phyloP scores from a whole-genome alignment of 441 rosid species.

The Rhodomyrtus psidioides region DNA sequence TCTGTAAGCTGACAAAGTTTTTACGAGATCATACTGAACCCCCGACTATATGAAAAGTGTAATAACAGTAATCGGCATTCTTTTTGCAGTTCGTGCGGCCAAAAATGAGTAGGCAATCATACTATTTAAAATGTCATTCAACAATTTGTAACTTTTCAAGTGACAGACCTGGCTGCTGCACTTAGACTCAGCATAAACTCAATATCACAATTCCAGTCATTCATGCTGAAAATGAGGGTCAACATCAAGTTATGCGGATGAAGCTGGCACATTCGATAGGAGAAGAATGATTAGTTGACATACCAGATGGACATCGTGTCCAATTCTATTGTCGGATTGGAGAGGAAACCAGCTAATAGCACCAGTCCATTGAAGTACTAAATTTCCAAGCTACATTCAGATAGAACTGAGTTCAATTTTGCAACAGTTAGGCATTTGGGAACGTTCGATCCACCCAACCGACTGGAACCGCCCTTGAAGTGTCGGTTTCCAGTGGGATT shows the following conservation, averaged over 20 bases:
- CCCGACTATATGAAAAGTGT: background rate
- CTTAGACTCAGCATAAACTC: constrained; percentile 80
- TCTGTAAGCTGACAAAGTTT: background rate
- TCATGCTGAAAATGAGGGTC: constrained; percentile 36
- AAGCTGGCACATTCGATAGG: background rate
- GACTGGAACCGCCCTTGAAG: background rate
- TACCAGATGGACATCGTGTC: constrained; percentile 92
- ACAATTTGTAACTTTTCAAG: background rate
- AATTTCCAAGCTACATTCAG: constrained; percentile 68
- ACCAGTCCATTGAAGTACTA: constrained; percentile 93
- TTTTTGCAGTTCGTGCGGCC: background rate
- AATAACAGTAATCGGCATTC: background rate
- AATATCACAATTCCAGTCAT: constrained; percentile 83
- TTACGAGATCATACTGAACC: background rate
- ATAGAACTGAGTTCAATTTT: background rate
- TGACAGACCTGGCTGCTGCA: constrained; percentile 63
- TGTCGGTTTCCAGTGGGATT: background rate
- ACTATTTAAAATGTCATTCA: background rate
- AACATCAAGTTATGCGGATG: background rate
- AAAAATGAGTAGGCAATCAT: background rate
- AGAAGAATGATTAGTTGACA: background rate
- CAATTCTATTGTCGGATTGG: constrained; percentile 62
- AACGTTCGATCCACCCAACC: background rate
- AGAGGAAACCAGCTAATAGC: constrained; percentile 67
- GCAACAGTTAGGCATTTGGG: background rate